These are phyloP conservation scores for Gamarada debralockiae DNA, from an alignment of 495 filamentous ascomycete genomes.

Conservation along the genomic window DNA sequence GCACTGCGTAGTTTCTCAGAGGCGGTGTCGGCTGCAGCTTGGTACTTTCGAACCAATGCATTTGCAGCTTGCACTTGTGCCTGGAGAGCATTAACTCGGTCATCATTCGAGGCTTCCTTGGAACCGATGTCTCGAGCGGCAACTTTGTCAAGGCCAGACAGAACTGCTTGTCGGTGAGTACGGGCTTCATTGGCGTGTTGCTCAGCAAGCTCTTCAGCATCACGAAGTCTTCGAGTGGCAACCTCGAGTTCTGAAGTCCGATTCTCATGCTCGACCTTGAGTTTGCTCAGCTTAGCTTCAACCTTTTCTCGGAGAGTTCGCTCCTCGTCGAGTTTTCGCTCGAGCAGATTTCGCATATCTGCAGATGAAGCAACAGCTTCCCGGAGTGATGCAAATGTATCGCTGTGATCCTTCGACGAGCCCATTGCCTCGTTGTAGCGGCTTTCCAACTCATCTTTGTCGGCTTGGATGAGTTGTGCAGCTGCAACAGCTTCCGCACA, in stretches of 20 bases:
- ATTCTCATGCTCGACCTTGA: conserved; percentile 83
- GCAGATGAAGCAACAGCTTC: conserved; percentile 75
- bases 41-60: conserved; percentile 76
- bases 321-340: conserved; percentile 84
- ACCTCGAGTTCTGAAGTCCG: conserved; percentile 75
- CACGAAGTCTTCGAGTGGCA: conserved; percentile 66
- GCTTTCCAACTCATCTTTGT: conserved; percentile 76
- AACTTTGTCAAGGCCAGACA: conserved; percentile 77
- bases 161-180: conserved; percentile 77
- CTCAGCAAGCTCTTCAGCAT: conserved; percentile 89
- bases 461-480: conserved; percentile 68
- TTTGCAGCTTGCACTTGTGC: conserved; percentile 76
- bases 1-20: conserved; percentile 86
- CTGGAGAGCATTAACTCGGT: conserved; percentile 75
- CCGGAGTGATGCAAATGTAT: conserved; percentile 68
- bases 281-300: conserved; percentile 74
- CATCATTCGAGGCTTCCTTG: conserved; percentile 56
- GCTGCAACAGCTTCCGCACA: conserved; percentile 71
- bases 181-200: conserved; percentile 82
- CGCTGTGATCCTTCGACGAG: conserved; percentile 65
- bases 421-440: conserved; percentile 63
- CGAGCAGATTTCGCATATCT: conserved; percentile 69
- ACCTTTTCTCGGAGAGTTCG: conserved; percentile 66
- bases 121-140: conserved; percentile 45
- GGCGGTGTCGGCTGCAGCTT: conserved; percentile 82